phyloP scores from a whole-genome alignment of 2,329 filamentous ascomycete genomes.

The Ophiostoma perfectum region DNA sequence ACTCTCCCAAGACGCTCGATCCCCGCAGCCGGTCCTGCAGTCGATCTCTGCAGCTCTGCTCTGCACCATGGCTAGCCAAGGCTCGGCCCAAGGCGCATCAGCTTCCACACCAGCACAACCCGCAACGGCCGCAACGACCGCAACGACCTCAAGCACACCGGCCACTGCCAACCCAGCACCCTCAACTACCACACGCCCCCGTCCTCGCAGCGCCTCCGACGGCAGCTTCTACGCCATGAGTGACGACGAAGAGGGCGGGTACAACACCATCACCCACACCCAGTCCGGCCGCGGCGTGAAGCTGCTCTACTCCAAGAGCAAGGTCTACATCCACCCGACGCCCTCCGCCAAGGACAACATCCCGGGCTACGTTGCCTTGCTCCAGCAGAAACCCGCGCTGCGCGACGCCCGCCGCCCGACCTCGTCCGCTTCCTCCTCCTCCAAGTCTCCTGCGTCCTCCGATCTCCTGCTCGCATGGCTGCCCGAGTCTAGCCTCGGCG shows the following conservation, averaged over 20 bases:
- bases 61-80: slow-evolving; percentile 1
- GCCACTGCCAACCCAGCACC: not conserved
- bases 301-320: slow-evolving; percentile 92
- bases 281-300: slow-evolving; percentile 79
- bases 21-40: no score
- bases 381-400: slow-evolving; percentile 71
- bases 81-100: not conserved
- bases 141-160: not conserved
- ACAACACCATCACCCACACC: slow-evolving; percentile 84
- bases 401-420: slow-evolving; percentile 26
- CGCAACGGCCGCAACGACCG: not conserved
- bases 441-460: slow-evolving; percentile 48
- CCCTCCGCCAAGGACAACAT: slow-evolving; percentile 95
- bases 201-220: slow-evolving; percentile 53
- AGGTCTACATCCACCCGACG: slow-evolving; percentile 95
- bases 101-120: not conserved
- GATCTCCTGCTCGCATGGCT: slow-evolving; percentile 89
- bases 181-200: not conserved
- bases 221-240: slow-evolving; percentile 93
- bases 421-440: slow-evolving; percentile 36
- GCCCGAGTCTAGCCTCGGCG: slow-evolving; percentile 80
- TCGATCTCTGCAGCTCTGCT: no score
- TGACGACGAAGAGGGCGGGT: slow-evolving; percentile 92
- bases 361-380: slow-evolving; percentile 81
- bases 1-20: not conserved